Evolutionary conservation across 2,329 filamentous ascomycete genomes (phyloP).

Genomic region (Celoporthe dispersa): DNA sequence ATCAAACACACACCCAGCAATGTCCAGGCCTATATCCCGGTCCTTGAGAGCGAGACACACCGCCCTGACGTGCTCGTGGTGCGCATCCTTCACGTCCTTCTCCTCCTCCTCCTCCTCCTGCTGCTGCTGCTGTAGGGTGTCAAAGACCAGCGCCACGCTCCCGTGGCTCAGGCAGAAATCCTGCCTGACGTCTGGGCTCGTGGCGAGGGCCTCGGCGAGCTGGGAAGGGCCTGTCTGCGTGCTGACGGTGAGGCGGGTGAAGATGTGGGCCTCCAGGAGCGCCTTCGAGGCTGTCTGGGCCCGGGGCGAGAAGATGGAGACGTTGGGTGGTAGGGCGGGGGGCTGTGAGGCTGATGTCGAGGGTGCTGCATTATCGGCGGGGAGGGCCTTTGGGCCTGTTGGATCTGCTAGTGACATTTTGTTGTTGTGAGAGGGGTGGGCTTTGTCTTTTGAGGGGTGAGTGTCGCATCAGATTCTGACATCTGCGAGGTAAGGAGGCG

Average conservation of each 20-base stretch:
- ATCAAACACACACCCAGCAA: slow-evolving; percentile 34
- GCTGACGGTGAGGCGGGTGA: slow-evolving; percentile 32
- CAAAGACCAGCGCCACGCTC: slow-evolving; percentile 31
- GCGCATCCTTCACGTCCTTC: slow-evolving; percentile 27
- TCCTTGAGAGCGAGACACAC: slow-evolving; percentile 34
- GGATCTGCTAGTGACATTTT: slow-evolving; percentile 21
- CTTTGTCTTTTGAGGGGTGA: too few relatives aligned
- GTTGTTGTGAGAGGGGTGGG: not conserved
- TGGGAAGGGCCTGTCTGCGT: slow-evolving; percentile 27
- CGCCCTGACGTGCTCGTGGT: slow-evolving; percentile 34
- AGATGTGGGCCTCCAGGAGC: slow-evolving; percentile 30
- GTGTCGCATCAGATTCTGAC: not conserved
- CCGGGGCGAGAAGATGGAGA: slow-evolving; percentile 32
- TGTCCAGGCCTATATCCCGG: slow-evolving; percentile 32
- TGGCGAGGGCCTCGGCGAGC: slow-evolving; percentile 25
- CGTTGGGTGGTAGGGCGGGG: slow-evolving; percentile 32
- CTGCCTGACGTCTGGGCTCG: slow-evolving; percentile 18
- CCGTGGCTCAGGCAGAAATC: slow-evolving; percentile 31
- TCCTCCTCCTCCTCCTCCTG: slow-evolving; percentile 2
- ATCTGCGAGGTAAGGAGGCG: not conserved
- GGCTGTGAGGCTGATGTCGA: not conserved
- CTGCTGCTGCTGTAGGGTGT: slow-evolving; percentile 16
- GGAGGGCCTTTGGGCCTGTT: not conserved
- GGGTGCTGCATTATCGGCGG: not conserved
- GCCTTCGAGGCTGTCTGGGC: slow-evolving; percentile 22